phyloP scores from a whole-genome alignment of 495 filamentous ascomycete species.

The Penicillium egyptiacum region DNA sequence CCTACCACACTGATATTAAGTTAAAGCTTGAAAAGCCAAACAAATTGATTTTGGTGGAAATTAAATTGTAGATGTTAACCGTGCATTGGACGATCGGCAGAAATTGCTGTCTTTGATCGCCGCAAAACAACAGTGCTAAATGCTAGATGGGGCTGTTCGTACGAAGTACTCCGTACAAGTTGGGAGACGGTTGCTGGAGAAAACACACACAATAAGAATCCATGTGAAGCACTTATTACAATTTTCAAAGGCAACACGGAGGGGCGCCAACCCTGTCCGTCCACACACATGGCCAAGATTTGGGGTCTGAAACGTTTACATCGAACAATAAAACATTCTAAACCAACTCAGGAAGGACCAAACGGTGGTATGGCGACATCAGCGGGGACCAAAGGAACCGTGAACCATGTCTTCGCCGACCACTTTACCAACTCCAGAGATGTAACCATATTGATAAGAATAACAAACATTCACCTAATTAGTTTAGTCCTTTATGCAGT shows the following conservation, averaged over 20 bases:
- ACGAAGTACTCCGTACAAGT: too few relatives aligned
- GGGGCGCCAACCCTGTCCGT: background rate
- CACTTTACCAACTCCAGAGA: background rate
- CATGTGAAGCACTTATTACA: background rate
- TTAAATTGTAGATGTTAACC: background rate
- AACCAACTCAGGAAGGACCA: background rate
- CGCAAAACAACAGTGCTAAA: constrained; percentile 8
- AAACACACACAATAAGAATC: background rate
- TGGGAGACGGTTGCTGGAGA: background rate
- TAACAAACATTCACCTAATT: background rate
- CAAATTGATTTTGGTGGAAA: background rate
- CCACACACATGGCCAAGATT: background rate
- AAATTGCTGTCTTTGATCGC: background rate
- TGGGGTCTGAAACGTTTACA: background rate
- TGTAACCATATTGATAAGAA: background rate
- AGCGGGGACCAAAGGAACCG: constrained; percentile 10
- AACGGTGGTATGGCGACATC: background rate
- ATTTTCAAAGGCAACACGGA: background rate
- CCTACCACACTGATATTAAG: background rate
- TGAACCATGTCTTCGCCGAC: constrained; percentile 10
- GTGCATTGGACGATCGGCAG: background rate
- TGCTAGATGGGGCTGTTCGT: background rate
- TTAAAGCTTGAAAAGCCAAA: background rate
- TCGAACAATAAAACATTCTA: background rate
- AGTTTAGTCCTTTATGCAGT: background rate